Percentiles rank a stretch among this genome's conserved stretches.
Conservation (phyloP, 1,284 basidiomycete genomes). For the Schizophyllum amplum region DNA sequence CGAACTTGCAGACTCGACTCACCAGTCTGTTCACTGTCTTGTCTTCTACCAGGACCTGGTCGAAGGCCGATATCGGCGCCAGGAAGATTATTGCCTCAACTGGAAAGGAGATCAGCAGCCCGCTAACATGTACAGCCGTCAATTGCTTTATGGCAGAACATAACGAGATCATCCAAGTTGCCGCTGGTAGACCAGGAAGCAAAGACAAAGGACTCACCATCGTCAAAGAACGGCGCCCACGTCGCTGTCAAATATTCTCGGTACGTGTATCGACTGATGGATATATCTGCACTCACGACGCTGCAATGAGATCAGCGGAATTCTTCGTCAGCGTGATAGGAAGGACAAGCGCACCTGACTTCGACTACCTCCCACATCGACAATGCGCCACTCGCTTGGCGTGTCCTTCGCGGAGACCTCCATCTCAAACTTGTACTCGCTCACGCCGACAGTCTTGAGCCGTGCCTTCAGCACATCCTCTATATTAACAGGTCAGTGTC, state of each 20-base stretch:
- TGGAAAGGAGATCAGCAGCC: slow-evolving; percentile 14
- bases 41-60: slow-evolving; percentile 68
- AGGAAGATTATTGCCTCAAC: slow-evolving; percentile 76
- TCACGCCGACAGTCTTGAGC: slow-evolving; percentile 69
- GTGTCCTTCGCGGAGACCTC: slow-evolving; percentile 57
- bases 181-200: no score
- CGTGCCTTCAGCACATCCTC: slow-evolving; percentile 70
- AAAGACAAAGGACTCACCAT: slow-evolving; percentile 35
- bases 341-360: slow-evolving; percentile 45
- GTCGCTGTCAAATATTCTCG: slow-evolving; percentile 27
- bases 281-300: slow-evolving; percentile 26
- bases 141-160: no score
- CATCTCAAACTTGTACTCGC: slow-evolving; percentile 74
- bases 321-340: slow-evolving; percentile 3
- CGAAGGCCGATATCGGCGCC: slow-evolving; percentile 72
- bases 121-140: no score
- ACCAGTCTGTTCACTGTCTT: slow-evolving; percentile 63
- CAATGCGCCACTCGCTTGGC: slow-evolving; percentile 72
- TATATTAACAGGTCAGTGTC: slow-evolving; percentile 17
- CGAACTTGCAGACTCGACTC: slow-evolving; percentile 14
- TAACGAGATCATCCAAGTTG: no score
- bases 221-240: slow-evolving; percentile 73
- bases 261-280: background rate
- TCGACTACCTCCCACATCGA: slow-evolving; percentile 72
- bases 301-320: slow-evolving; percentile 14